Evolutionary conservation across 2,329 filamentous ascomycete species (phyloP).

Genomic region (Botrytis elliptica): DNA sequence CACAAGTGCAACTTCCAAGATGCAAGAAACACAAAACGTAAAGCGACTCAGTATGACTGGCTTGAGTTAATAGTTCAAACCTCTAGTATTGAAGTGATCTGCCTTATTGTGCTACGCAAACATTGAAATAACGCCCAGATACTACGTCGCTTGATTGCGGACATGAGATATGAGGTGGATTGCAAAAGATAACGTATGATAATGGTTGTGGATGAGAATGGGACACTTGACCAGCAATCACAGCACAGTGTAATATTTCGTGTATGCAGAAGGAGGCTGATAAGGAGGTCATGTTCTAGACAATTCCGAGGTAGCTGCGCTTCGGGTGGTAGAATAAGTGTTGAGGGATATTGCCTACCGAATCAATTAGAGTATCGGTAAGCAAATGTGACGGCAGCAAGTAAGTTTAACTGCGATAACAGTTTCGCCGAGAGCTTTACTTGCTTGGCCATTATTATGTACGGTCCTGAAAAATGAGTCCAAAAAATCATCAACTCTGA

Average conservation of each 20-base stretch:
- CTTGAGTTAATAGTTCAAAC: neutral
- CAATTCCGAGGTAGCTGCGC: neutral
- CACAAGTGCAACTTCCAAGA: neutral
- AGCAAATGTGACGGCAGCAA: neutral
- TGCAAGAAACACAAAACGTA: neutral
- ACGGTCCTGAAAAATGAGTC: neutral
- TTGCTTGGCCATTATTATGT: neutral
- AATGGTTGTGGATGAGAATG: neutral
- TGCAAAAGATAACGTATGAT: neutral
- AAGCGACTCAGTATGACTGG: neutral
- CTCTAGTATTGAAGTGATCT: neutral
- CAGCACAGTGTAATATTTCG: neutral
- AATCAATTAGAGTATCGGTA: neutral
- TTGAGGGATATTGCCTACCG: neutral
- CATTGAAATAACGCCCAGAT: neutral
- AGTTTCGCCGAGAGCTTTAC: neutral
- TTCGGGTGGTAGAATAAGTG: neutral
- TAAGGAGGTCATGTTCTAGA: neutral
- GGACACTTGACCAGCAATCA: conserved; percentile 12
- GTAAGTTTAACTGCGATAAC: neutral
- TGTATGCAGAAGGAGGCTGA: conserved; percentile 11
- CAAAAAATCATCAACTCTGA: neutral
- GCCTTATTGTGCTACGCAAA: conserved; percentile 13
- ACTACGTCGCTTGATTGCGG: neutral
- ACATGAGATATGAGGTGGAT: neutral